Base-by-base conservation (phyloP, 495 filamentous ascomycete species). In the Penicillium waksmanii region DNA sequence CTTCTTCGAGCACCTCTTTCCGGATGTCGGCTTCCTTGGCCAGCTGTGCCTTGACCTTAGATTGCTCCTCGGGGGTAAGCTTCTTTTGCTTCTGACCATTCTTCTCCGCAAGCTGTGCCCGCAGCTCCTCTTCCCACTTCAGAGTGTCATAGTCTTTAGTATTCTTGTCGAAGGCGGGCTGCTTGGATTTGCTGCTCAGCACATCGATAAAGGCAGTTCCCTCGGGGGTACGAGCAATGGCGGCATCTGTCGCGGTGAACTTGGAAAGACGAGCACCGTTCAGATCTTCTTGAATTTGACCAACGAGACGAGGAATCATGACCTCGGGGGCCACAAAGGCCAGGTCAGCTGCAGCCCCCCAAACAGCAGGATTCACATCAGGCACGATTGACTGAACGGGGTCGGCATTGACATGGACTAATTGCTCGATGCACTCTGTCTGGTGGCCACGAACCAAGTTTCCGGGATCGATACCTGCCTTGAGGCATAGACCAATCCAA, bases 91-190 rank as follows among this genome's bases (percentile, higher is more conserved):
- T 87, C 40, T 90, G 84, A 3, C 96, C 96, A 75, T 92, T 95
- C 80, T 97, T 98, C 63, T 90, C 80, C 21, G 92, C 93, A 42
- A 98, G 76, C 66, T 98, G 92, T 35, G 85, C 83, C 49, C 93
- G 77, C n/a, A 98, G 82, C 56, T 98, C 95, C 66, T 90, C 87
- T 72, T 98, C 95, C 95, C 95, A 98, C 75, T 97, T 97, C 51
- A 97, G 68, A 1, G 91, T 96, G 65, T 98, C 90, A 60, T 97
- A 96, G 69, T 98, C 95, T 70, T 91, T 97, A 19, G 80, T 86
- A 63, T 89, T 97, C 73, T 91, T 97, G 66, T 90, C 84, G 8
- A 89, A 83, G 13, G 84, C 66, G n/a, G 80, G 79, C 48, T 78
- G 81, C 63, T 87, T 85, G 2, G 78, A 76, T 70, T 94, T 94